Evolutionary conservation across 2,329 filamentous ascomycete species (phyloP).

Genomic region (Orbilia blumenaviensis): DNA sequence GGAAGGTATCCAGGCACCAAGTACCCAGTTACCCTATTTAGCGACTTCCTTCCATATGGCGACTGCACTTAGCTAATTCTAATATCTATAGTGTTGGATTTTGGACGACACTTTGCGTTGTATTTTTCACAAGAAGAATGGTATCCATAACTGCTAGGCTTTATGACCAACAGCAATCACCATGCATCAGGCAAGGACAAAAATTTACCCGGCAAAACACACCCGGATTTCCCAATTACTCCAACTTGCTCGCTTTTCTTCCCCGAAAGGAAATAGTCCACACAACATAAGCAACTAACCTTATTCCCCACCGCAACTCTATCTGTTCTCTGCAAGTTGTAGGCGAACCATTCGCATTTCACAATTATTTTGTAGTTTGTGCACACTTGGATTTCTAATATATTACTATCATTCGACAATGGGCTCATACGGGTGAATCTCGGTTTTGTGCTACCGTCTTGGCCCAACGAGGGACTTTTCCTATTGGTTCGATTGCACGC

Average conservation of each 20-base stretch:
- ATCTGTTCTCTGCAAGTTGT: neutral
- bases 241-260: conserved; percentile 2
- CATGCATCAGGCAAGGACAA: no score
- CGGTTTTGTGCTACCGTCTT: neutral
- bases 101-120: no score
- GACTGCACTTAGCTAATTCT: no score
- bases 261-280: neutral
- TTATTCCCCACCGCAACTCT: neutral
- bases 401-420: neutral
- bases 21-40: no score
- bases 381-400: neutral
- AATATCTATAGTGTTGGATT: no score
- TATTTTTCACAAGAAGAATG: no score
- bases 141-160: no score
- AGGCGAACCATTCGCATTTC: neutral
- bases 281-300: neutral
- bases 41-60: no score
- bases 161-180: no score
- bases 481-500: neutral
- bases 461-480: conserved; percentile 10
- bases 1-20: no score
- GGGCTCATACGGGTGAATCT: neutral
- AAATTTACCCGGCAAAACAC: no score
- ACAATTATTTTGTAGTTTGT: neutral
- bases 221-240: no score